Conservation (phyloP, 495 filamentous ascomycete genomes). For the Trichoderma virens region DNA sequence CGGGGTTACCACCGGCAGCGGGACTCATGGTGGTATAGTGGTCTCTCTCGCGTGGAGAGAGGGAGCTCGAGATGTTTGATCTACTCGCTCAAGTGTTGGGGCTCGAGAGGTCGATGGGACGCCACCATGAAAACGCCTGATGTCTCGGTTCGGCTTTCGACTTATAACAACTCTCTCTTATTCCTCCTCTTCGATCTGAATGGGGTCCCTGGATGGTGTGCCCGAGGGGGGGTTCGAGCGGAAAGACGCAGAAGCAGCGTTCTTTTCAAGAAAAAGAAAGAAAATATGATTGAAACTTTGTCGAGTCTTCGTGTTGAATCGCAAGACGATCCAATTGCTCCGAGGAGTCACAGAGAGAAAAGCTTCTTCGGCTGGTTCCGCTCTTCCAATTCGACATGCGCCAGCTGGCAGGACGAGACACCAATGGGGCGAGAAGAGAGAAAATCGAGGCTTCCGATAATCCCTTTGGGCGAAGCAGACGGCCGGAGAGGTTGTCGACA, state of each 20-base stretch:
- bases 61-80: not conserved
- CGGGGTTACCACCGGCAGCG: not conserved
- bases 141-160: too few relatives aligned
- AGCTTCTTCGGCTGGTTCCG: not conserved
- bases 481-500: not conserved
- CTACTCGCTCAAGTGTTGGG: too few relatives aligned
- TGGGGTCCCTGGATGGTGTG: too few relatives aligned
- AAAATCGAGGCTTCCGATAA: not conserved
- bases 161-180: too few relatives aligned
- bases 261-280: not conserved
- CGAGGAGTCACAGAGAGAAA: not conserved
- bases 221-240: not conserved
- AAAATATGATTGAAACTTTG: not conserved
- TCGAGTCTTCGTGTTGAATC: not conserved
- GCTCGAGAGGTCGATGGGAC: not conserved
- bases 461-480: not conserved
- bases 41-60: not conserved
- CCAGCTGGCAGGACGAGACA: not conserved
- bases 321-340: not conserved
- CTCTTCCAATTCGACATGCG: not conserved
- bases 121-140: too few relatives aligned
- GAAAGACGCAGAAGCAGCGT: not conserved
- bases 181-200: too few relatives aligned
- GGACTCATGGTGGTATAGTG: not conserved
- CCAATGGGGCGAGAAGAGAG: not conserved